phyloP scores from a whole-genome alignment of 345 rosid species.

The Populus nigra region DNA sequence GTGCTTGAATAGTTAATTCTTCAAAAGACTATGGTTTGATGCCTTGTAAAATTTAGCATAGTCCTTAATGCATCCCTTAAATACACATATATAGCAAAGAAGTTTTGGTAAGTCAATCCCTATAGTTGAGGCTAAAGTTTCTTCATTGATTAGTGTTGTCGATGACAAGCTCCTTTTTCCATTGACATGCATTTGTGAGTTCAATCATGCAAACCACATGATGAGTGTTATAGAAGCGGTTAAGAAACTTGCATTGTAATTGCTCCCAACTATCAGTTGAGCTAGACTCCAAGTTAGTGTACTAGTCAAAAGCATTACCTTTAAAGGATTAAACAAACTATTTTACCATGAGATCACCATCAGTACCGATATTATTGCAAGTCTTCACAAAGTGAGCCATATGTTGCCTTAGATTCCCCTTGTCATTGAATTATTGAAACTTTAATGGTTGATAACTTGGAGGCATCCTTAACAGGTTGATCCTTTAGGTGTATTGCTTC shows the following conservation, averaged over 20 bases:
- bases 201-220: background rate
- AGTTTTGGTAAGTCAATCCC: background rate
- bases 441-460: no score
- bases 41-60: no score
- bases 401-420: no score
- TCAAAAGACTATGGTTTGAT: no score
- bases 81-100: background rate
- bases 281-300: background rate
- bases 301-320: background rate
- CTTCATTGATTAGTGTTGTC: background rate
- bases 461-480: no score
- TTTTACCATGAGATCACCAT: no score
- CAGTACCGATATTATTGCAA: no score
- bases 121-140: background rate
- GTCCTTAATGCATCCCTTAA: no score
- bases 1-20: background rate
- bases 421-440: no score
- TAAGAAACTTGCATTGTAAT: background rate
- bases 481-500: background rate
- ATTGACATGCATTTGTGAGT: background rate
- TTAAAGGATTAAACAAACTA: background rate
- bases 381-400: no score
- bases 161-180: background rate
- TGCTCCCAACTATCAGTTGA: background rate
- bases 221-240: background rate